Percentiles rank a stretch among this genome's conserved stretches.
These are phyloP conservation scores for Emydomyces testavorans DNA, from an alignment of 2,329 filamentous ascomycete species.

Conservation along the genomic window DNA sequence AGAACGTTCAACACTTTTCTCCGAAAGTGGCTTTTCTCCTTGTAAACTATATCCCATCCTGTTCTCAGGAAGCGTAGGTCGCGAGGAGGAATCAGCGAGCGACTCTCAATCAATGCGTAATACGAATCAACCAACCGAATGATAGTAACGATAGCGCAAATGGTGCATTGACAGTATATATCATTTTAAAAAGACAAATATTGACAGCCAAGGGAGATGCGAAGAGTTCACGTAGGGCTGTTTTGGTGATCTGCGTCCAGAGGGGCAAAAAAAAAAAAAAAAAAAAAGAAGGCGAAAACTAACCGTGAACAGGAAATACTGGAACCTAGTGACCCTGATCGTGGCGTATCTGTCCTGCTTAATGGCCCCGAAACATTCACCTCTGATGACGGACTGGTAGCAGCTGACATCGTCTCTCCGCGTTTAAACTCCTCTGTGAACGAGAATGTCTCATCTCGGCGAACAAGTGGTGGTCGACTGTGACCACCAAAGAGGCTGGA, in stretches of 20 bases:
- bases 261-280: neutral
- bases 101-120: neutral
- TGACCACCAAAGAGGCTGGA: constrained; percentile 40
- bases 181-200: neutral
- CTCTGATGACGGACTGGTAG: constrained; percentile 8
- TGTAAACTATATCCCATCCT: constrained; percentile 38
- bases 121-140: neutral
- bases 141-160: no score
- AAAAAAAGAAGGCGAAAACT: constrained; percentile 7
- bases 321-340: constrained; percentile 8
- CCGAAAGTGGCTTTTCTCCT: constrained; percentile 49
- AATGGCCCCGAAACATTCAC: neutral
- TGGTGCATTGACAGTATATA: neutral
- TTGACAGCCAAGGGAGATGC: neutral
- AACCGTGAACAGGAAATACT: constrained; percentile 12
- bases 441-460: constrained; percentile 20
- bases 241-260: neutral
- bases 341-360: constrained; percentile 1
- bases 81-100: constrained; percentile 1
- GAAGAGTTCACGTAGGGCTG: no score
- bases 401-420: constrained; percentile 6
- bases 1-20: constrained; percentile 46
- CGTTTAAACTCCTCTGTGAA: constrained; percentile 9
- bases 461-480: constrained; percentile 29
- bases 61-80: neutral